Percentiles rank a stretch among this genome's conserved stretches.
These are phyloP conservation scores for Jackrogersella multiformis DNA, from an alignment of 495 filamentous ascomycete species.

Conservation along the genomic window DNA sequence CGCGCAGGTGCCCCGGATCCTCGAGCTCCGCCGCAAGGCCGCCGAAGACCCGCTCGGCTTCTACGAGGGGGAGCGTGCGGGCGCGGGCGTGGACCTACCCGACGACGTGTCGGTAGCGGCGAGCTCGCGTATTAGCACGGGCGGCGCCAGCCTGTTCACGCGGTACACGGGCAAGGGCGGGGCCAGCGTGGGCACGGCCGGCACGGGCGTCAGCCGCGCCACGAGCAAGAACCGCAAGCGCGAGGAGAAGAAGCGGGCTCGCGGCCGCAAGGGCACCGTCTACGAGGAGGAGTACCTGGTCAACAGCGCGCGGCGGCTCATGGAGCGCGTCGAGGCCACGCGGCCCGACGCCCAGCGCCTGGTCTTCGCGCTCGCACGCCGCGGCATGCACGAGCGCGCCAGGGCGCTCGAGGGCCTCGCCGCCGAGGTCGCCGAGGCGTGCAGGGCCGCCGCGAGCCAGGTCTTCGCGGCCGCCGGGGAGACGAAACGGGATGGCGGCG, in stretches of 20 bases:
- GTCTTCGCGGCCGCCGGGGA: constrained; percentile 64
- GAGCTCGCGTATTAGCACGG: constrained; percentile 79
- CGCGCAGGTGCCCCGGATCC: constrained; percentile 84
- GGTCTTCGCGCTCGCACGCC: constrained; percentile 75
- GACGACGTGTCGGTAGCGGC: constrained; percentile 93
- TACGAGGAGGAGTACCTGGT: constrained; percentile 98
- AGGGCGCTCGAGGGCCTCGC: constrained; percentile 76
- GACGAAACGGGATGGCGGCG: constrained; percentile 32
- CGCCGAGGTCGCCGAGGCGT: constrained; percentile 74
- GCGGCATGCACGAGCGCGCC: constrained; percentile 88
- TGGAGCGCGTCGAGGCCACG: constrained; percentile 81
- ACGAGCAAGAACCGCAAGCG: constrained; percentile 83
- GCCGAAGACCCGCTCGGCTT: constrained; percentile 81
- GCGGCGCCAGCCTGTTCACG: constrained; percentile 83
- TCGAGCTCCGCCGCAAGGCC: constrained; percentile 82
- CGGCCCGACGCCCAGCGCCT: constrained; percentile 74
- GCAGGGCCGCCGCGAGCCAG: constrained; percentile 68
- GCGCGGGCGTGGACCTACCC: constrained; percentile 73
- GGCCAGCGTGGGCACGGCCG: constrained; percentile 70
- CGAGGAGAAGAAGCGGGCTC: constrained; percentile 93
- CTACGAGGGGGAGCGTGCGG: constrained; percentile 72
- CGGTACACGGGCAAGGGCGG: constrained; percentile 78
- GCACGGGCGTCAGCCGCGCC: constrained; percentile 70
- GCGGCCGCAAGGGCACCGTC: constrained; percentile 93
- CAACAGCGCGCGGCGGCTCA: constrained; percentile 81